A percentile compares a stretch with the other conserved stretches of the same genome.
Conservation (phyloP, 1,284 basidiomycete genomes). For the Xanthoconium separans region DNA sequence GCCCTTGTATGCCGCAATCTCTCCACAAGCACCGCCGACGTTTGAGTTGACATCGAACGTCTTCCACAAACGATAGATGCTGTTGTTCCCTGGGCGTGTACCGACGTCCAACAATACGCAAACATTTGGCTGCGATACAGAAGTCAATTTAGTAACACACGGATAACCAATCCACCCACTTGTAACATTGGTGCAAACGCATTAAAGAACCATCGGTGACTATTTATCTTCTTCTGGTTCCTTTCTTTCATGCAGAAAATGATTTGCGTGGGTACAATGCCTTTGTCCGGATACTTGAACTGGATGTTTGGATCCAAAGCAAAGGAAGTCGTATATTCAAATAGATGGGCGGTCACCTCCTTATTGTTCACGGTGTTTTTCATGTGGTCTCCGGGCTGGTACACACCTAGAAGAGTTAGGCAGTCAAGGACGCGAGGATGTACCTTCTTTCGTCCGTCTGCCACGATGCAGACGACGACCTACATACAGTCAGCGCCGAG, state of each 20-base stretch:
- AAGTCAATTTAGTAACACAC: constrained; percentile 1
- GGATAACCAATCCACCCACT: constrained; percentile 37
- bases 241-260: constrained; percentile 93
- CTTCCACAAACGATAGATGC: constrained; percentile 94
- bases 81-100: constrained; percentile 81
- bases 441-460: constrained; percentile 90
- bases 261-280: constrained; percentile 91
- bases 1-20: constrained; percentile 92
- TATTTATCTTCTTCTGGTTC: constrained; percentile 96
- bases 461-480: constrained; percentile 95
- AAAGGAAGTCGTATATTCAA: constrained; percentile 94
- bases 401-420: constrained; percentile 77
- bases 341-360: constrained; percentile 90
- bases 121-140: constrained; percentile 68
- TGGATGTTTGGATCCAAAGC: constrained; percentile 86
- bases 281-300: constrained; percentile 94
- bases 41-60: constrained; percentile 92
- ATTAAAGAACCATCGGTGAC: constrained; percentile 95
- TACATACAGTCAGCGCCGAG: constrained; percentile 29
- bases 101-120: constrained; percentile 93
- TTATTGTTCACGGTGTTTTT: constrained; percentile 88
- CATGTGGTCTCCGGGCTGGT: constrained; percentile 81
- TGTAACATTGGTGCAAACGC: constrained; percentile 77
- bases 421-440: constrained; percentile 95
- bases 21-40: constrained; percentile 93